Conservation (phyloP, 495 filamentous ascomycete species). For the Penicillium cosmopolitanum region DNA sequence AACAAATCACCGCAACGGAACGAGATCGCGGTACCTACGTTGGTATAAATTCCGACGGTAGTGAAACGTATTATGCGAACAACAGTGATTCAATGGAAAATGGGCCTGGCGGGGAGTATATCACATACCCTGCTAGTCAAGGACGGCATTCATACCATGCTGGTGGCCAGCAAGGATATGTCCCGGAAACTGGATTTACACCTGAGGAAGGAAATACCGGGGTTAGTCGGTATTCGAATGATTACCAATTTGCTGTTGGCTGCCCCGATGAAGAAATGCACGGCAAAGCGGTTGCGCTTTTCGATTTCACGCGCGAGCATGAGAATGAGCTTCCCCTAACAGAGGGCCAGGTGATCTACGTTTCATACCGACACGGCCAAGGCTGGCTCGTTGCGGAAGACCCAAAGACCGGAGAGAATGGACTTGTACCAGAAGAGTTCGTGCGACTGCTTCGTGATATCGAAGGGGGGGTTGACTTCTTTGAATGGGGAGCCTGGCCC, state of each 20-base stretch:
- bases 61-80: constrained; percentile 76
- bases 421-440: constrained; percentile 95
- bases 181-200: constrained; percentile 55
- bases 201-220: constrained; percentile 62
- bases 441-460: constrained; percentile 92
- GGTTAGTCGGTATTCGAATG: constrained; percentile 74
- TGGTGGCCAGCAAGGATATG: constrained; percentile 61
- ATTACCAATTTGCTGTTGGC: constrained; percentile 94
- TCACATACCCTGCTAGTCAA: constrained; percentile 74
- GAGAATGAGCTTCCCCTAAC: constrained; percentile 92
- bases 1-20: constrained; percentile 22
- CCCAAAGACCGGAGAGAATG: constrained; percentile 85
- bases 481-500: constrained; percentile 45
- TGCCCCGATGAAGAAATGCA: constrained; percentile 98
- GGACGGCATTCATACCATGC: constrained; percentile 57
- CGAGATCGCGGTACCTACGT: constrained; percentile 67
- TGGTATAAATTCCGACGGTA: constrained; percentile 71
- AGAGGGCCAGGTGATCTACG: constrained; percentile 95
- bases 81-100: constrained; percentile 61
- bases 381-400: constrained; percentile 98
- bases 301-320: constrained; percentile 92
- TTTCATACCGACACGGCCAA: constrained; percentile 92
- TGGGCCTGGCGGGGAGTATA: constrained; percentile 77
- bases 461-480: constrained; percentile 63
- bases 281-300: constrained; percentile 92